Conservation (phyloP, 2,329 filamentous ascomycete genomes). For the Colletotrichum liaoningense region DNA sequence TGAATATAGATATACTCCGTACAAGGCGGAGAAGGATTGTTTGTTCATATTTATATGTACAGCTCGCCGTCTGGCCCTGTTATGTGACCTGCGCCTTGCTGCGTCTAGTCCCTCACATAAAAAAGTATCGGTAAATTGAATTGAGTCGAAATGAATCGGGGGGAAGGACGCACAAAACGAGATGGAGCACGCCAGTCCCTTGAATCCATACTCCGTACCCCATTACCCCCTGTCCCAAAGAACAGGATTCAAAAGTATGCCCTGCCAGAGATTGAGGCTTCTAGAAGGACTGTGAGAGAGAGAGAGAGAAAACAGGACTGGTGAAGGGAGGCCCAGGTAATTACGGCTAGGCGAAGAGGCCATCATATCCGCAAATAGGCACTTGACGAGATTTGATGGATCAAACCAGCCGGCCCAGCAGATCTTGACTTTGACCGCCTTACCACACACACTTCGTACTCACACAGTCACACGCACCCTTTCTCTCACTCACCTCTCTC, state of each 20-base stretch:
- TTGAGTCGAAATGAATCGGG: conserved; percentile 1
- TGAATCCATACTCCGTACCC: neutral
- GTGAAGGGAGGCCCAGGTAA: conserved; percentile 12
- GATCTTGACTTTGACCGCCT: conserved; percentile 26
- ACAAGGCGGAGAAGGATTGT: neutral
- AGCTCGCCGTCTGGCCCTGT: neutral
- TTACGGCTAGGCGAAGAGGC: conserved; percentile 22
- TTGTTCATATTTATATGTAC: neutral
- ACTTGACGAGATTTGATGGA: conserved; percentile 35
- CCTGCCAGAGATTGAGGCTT: conserved; percentile 3
- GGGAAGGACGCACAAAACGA: conserved; percentile 6
- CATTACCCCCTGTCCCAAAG: neutral
- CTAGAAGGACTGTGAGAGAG: neutral
- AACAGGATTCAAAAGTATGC: neutral
- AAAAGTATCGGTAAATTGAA: neutral
- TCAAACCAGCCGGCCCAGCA: conserved; percentile 12
- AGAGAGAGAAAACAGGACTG: neutral
- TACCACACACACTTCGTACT: neutral
- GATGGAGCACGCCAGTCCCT: conserved; percentile 7
- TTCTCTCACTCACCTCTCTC: neutral
- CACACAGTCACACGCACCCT: neutral
- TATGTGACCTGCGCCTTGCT: neutral
- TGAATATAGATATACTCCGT: neutral
- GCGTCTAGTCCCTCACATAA: neutral
- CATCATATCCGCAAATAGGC: conserved; percentile 35